phyloP scores from a whole-genome alignment of 768 basidiomycete species.

The Chalciporus sphaerocephalus region DNA sequence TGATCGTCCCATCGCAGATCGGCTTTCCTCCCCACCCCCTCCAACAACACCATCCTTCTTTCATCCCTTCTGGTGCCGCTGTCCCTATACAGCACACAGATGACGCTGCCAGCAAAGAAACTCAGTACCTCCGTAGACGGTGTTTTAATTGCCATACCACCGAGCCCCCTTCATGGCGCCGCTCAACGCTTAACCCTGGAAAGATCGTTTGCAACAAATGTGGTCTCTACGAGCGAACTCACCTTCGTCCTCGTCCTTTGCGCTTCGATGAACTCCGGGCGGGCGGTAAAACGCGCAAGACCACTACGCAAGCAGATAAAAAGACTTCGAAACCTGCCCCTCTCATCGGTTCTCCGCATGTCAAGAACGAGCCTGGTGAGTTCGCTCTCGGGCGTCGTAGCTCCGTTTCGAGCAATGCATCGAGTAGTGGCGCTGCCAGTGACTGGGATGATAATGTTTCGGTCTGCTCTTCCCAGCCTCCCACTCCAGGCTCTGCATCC shows the following conservation, averaged over 20 bases:
- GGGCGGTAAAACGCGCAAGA: slow-evolving; percentile 77
- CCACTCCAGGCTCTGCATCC: slow-evolving; percentile 45
- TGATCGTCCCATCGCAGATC: slow-evolving; percentile 60
- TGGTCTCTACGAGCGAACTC: slow-evolving; percentile 86
- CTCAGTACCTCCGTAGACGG: slow-evolving; percentile 80
- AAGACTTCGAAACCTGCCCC: slow-evolving; percentile 33
- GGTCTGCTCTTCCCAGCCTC: slow-evolving; percentile 32
- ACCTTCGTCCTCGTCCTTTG: slow-evolving; percentile 74
- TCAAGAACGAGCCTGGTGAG: slow-evolving; percentile 67
- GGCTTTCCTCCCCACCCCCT: slow-evolving; percentile 28
- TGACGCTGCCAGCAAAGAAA: slow-evolving; percentile 87
- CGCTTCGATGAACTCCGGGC: slow-evolving; percentile 86
- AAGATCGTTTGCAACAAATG: slow-evolving; percentile 96
- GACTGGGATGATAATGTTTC: slow-evolving; percentile 74
- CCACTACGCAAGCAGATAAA: slow-evolving; percentile 27
- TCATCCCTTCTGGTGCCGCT: slow-evolving; percentile 37
- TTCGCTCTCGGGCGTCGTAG: slow-evolving; percentile 49
- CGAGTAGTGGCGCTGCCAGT: slow-evolving; percentile 51
- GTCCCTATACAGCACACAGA: slow-evolving; percentile 83
- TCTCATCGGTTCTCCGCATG: slow-evolving; percentile 34
- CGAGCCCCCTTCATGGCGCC: slow-evolving; percentile 84
- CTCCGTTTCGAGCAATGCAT: slow-evolving; percentile 56
- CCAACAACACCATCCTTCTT: slow-evolving; percentile 38
- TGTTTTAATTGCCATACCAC: slow-evolving; percentile 93
- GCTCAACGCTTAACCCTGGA: slow-evolving; percentile 82